Evolutionary conservation across 1,284 basidiomycete species (phyloP).

Genomic region (Mycena sp.): DNA sequence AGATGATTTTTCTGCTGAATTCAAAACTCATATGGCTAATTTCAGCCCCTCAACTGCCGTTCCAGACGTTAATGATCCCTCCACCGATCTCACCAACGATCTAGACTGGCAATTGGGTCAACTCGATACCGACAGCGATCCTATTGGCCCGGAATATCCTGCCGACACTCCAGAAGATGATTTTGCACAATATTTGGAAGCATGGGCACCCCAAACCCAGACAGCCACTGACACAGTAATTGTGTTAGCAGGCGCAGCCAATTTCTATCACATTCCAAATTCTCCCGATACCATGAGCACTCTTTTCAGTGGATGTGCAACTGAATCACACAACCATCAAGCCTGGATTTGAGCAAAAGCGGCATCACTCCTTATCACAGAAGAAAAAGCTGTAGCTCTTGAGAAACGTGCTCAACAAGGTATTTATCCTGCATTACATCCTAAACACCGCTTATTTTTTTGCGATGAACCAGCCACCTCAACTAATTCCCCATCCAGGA

Average conservation of each 20-base stretch:
- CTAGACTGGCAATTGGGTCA: slow-evolving; percentile 20
- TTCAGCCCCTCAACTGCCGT: neutral
- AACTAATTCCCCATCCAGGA: too few relatives aligned
- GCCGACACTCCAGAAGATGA: neutral
- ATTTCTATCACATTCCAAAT: neutral
- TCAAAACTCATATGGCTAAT: neutral
- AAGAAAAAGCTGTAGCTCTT: slow-evolving; percentile 5
- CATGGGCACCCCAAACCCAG: neutral
- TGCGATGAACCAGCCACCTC: too few relatives aligned
- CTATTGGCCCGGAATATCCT: neutral
- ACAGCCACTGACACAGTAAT: neutral
- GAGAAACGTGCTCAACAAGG: neutral
- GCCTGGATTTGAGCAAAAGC: neutral
- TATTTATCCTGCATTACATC: too few relatives aligned
- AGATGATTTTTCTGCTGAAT: slow-evolving; percentile 16
- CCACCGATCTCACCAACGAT: slow-evolving; percentile 1
- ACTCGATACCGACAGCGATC: neutral
- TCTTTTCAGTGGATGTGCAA: neutral
- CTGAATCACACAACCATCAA: neutral
- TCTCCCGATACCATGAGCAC: neutral
- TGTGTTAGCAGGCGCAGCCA: neutral
- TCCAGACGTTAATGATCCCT: neutral
- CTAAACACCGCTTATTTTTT: too few relatives aligned
- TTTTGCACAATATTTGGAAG: slow-evolving; percentile 4
- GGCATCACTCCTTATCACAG: neutral